Evolutionary conservation across 2,329 filamentous ascomycete species (phyloP).

Genomic region (Gnomoniopsis smithogilvyi): DNA sequence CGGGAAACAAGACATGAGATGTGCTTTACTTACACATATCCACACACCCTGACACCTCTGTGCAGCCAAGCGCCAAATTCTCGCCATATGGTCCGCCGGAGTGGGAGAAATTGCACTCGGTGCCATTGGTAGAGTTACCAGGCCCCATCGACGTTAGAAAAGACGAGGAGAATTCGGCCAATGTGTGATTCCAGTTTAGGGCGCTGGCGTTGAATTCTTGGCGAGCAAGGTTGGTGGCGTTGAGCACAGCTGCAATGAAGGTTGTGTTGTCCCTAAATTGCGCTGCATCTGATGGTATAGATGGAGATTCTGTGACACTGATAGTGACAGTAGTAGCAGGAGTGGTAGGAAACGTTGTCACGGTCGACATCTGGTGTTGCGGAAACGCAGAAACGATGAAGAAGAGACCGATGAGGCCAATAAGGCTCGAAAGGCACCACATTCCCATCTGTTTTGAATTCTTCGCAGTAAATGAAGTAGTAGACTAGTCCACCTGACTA

Average conservation of each 20-base stretch:
- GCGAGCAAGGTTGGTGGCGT: slow-evolving; percentile 66
- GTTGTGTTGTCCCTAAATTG: slow-evolving; percentile 30
- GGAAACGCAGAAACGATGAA: not conserved
- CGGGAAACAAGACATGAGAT: not conserved
- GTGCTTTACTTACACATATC: slow-evolving; percentile 46
- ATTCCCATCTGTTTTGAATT: not conserved
- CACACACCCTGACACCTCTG: slow-evolving; percentile 56
- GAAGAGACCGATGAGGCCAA: not conserved
- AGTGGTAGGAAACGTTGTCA: not conserved
- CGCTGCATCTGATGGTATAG: slow-evolving; percentile 34
- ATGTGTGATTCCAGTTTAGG: slow-evolving; percentile 63
- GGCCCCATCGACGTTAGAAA: slow-evolving; percentile 39
- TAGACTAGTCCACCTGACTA: too few relatives aligned
- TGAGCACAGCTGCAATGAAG: slow-evolving; percentile 56
- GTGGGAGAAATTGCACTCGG: slow-evolving; percentile 49
- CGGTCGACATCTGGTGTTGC: not conserved
- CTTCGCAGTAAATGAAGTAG: too few relatives aligned
- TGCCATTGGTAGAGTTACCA: not conserved
- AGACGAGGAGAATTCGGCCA: slow-evolving; percentile 50
- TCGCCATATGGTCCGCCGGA: slow-evolving; percentile 66
- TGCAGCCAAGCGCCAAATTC: slow-evolving; percentile 68
- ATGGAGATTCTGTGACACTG: slow-evolving; percentile 31
- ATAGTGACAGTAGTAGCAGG: slow-evolving; percentile 12
- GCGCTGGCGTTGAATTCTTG: slow-evolving; percentile 55
- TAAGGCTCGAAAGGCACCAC: not conserved